Evolutionary conservation across 352 stramenopile genomes (phyloP).

Genomic region (Phytophthora megakarya): DNA sequence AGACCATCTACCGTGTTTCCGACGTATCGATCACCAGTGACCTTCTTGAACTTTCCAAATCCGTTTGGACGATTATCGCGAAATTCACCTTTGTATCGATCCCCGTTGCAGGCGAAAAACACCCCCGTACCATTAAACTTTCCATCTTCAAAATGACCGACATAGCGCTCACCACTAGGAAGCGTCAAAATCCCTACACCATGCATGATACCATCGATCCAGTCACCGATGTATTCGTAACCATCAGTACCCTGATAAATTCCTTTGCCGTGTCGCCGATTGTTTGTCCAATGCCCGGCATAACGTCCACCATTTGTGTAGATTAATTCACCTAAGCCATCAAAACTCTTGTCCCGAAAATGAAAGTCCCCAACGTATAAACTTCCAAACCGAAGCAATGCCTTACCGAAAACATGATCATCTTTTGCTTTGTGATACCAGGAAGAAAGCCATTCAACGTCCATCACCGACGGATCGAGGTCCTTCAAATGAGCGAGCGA

Average conservation of each 20-base stretch:
- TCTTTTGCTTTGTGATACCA: slow-evolving; percentile 44
- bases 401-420: slow-evolving; percentile 61
- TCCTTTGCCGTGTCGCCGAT: slow-evolving; percentile 67
- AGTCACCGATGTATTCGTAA: slow-evolving; percentile 76
- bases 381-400: slow-evolving; percentile 63
- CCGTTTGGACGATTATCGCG: slow-evolving; percentile 47
- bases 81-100: slow-evolving; percentile 85
- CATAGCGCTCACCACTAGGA: slow-evolving; percentile 83
- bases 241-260: slow-evolving; percentile 66
- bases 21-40: slow-evolving; percentile 71
- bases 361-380: slow-evolving; percentile 81
- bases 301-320: slow-evolving; percentile 87
- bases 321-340: slow-evolving; percentile 87
- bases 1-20: slow-evolving; percentile 66
- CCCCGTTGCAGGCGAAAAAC: slow-evolving; percentile 69
- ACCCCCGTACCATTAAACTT: slow-evolving; percentile 78
- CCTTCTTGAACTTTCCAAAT: slow-evolving; percentile 67
- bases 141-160: slow-evolving; percentile 82
- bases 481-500: slow-evolving; percentile 27
- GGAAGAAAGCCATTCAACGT: slow-evolving; percentile 60
- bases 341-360: slow-evolving; percentile 43
- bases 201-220: slow-evolving; percentile 75
- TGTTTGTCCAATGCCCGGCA: slow-evolving; percentile 78
- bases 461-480: slow-evolving; percentile 41
- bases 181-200: slow-evolving; percentile 81